Percentiles rank a stretch among this genome's conserved stretches.
Evolutionary conservation across 2,329 filamentous ascomycete species (phyloP).

Genomic region (Paecilomyces sp.): DNA sequence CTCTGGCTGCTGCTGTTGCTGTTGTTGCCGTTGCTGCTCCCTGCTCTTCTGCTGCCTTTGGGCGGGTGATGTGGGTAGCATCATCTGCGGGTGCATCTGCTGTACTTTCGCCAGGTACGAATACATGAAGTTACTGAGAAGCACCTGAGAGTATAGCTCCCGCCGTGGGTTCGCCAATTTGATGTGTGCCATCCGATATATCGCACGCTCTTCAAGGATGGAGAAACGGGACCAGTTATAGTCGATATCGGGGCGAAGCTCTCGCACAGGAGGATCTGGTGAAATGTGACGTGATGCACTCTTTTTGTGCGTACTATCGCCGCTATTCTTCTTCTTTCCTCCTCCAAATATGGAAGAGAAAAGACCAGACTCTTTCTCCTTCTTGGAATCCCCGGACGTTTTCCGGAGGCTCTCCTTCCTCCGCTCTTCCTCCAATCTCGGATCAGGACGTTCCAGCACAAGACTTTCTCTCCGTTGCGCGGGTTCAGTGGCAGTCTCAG

Average conservation of each 20-base stretch:
- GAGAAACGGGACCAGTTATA: slow-evolving; percentile 96
- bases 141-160: slow-evolving; percentile 84
- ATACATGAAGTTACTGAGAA: slow-evolving; percentile 99
- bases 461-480: slow-evolving; percentile 62
- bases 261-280: slow-evolving; percentile 68
- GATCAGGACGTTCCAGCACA: slow-evolving; percentile 72
- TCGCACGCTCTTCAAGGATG: slow-evolving; percentile 89
- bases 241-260: slow-evolving; percentile 78
- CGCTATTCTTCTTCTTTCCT: slow-evolving; percentile 77
- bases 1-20: slow-evolving; percentile 30
- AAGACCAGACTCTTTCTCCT: slow-evolving; percentile 80
- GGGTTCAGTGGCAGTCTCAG: slow-evolving; percentile 79
- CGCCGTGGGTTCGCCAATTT: slow-evolving; percentile 96
- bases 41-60: slow-evolving; percentile 49
- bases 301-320: slow-evolving; percentile 68
- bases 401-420: slow-evolving; percentile 73
- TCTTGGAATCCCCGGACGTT: slow-evolving; percentile 60
- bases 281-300: slow-evolving; percentile 66
- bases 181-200: slow-evolving; percentile 98
- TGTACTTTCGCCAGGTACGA: slow-evolving; percentile 97
- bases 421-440: slow-evolving; percentile 62
- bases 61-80: slow-evolving; percentile 71
- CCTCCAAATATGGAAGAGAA: slow-evolving; percentile 91
- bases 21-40: slow-evolving; percentile 37
- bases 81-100: slow-evolving; percentile 95